Base-by-base conservation (phyloP, 345 rosid genomes). In the Eucalyptus microcorys region DNA sequence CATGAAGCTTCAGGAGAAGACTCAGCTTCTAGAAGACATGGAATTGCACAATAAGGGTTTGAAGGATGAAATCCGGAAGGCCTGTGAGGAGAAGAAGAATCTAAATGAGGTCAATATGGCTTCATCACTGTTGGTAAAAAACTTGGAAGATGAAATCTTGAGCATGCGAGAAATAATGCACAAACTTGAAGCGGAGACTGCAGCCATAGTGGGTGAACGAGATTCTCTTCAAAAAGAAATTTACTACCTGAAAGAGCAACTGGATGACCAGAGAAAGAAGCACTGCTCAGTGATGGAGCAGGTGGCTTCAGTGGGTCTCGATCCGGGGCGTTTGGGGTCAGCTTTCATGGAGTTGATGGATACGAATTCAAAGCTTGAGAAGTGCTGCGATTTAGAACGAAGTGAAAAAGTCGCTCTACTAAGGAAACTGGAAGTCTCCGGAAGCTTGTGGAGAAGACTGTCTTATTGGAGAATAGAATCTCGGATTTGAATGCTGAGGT, bases 191-290 rank as follows among this genome's bases (percentile, higher is more conserved):
- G 94, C 93, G 26, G 99, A 98, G 88, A 94, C 96, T 89, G 97
- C 94, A 89, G 92, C 94, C 88, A 93, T 96, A 89, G 94, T 94
- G 90, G 96, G 95, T 91, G 94, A 95, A 89, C 94, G 97, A 90
- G 96, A 95, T 92, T 96, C 96, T 89, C 96, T 96, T 89, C 99
- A 96, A 93, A 99, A 96, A 92, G 99, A 96, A 91, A 96, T 95
- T 90, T 95, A 95, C 89, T 94, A 96, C 93, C 95, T 97, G 90
- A 95, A 96, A 92, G 97, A 97, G 93, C 97, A 96, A 87, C 88
- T 96, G 86, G 93, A 96, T 92, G 95, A 91, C 66, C 92, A 92
- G 24, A 96, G 91, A 88, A 94, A 91, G 94, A 94, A 91, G 91
- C 93, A 95, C 61, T 95, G 89, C 90, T 92, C 90, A 79, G 91